These are phyloP conservation scores for Scheffersomyces titani DNA, from an alignment of 1,139 yeast species.

Conservation along the genomic window DNA sequence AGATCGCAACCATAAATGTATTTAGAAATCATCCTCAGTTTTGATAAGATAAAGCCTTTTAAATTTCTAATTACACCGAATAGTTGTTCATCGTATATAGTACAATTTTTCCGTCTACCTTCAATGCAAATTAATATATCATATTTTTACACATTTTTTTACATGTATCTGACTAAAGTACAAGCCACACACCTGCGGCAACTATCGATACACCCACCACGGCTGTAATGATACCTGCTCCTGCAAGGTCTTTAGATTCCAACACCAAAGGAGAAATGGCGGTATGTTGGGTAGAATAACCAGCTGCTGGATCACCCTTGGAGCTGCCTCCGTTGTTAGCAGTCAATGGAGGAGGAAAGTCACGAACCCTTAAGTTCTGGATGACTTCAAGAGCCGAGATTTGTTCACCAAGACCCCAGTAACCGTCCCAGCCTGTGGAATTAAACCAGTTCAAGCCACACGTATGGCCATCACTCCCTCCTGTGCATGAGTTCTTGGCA, in stretches of 20 bases:
- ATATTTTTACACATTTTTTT: background rate
- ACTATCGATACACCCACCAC: conserved; percentile 65
- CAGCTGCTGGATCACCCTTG: conserved; percentile 48
- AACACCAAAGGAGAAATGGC: conserved; percentile 50
- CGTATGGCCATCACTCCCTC: conserved; percentile 75
- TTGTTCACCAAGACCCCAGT: conserved; percentile 78
- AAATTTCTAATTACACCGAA: no score
- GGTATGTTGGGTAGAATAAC: conserved; percentile 41
- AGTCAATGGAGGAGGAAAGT: conserved; percentile 35
- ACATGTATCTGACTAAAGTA: conserved; percentile 37
- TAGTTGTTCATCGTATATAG: no score
- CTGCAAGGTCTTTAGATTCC: conserved; percentile 71
- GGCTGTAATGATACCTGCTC: conserved; percentile 86
- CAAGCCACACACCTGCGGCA: conserved; percentile 73
- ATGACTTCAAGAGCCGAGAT: conserved; percentile 75
- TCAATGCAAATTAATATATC: background rate
- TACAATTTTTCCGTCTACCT: background rate
- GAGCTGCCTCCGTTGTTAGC: conserved; percentile 49
- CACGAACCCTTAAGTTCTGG: conserved; percentile 29
- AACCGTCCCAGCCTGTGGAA: conserved; percentile 57
- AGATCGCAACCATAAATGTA: no score
- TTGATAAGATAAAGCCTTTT: no score
- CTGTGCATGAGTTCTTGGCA: conserved; percentile 62
- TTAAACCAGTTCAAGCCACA: conserved; percentile 71
- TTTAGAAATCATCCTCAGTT: no score